phyloP scores from a whole-genome alignment of 164 flowering plant genomes.

The Annona squamosa region DNA sequence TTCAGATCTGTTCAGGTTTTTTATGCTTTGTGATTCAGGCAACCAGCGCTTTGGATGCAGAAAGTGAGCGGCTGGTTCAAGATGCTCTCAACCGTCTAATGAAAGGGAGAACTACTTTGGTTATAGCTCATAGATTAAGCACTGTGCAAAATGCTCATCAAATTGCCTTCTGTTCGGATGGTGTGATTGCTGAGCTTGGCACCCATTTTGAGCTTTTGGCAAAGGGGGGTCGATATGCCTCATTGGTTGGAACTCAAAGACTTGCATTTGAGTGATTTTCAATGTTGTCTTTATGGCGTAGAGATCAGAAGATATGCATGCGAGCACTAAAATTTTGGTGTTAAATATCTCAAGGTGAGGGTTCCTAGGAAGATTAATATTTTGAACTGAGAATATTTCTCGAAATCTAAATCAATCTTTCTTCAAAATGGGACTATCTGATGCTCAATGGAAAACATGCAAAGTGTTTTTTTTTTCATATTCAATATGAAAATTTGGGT shows the following conservation, averaged over 20 bases:
- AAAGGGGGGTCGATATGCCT: constrained; percentile 75
- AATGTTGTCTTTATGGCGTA: not conserved
- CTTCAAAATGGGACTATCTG: not conserved
- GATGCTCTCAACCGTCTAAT: constrained; percentile 73
- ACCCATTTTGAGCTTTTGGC: constrained; percentile 71
- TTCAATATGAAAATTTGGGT: not conserved
- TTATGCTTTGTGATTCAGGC: constrained; percentile 42
- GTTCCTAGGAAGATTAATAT: not conserved
- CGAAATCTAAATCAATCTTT: not conserved
- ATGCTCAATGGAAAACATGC: not conserved
- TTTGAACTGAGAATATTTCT: not conserved
- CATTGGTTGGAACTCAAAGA: constrained; percentile 80
- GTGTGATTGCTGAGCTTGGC: constrained; percentile 76
- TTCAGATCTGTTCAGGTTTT: constrained; percentile 1
- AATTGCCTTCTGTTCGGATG: constrained; percentile 83
- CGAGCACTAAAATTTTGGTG: not conserved
- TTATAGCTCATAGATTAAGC: constrained; percentile 92
- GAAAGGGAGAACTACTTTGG: constrained; percentile 90
- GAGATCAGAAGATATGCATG: not conserved
- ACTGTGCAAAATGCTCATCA: constrained; percentile 94
- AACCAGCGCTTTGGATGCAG: constrained; percentile 89
- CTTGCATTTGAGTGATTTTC: constrained; percentile 78
- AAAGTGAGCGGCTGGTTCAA: constrained; percentile 87
- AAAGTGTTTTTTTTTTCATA: not conserved
- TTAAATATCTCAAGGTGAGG: not conserved